Evolutionary conservation across 2,329 filamentous ascomycete species (phyloP), one percentile per base, ranked within the genome.

Genomic region (Neoascochyta sp.): DNA sequence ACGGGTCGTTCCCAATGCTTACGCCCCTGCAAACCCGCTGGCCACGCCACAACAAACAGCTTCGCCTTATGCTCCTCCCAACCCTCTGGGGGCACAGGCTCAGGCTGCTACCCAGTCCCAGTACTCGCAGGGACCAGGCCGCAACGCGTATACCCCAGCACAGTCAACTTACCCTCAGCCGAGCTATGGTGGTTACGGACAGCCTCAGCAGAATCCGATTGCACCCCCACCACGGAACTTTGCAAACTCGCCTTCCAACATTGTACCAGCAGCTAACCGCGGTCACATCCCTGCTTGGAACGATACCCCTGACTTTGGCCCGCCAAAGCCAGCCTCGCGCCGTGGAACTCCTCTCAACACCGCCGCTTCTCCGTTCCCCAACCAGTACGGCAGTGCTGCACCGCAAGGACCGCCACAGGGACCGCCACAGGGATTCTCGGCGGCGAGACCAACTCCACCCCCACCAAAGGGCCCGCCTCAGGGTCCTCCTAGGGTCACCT

Each of bases 261-360:
- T 78, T 22, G 27, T 53, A 19, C 81, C 87, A 13, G 78, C 86
- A 11, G 78, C 85, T 7, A 80, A 78, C 53, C 70, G 77, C 34
- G 81, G 80, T 54, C 82, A 83, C 43, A 81, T 81, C 42, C 78
- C 81, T 16, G 83, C 85, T 49, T 98, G 92, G 92, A 98, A 98
- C 50, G 92, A 98, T 62, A 83, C 93, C 29, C 92, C 92, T 1
- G 76, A 95, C 33, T 80, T 96, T 46, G 60, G 67, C 24, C 74
- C 46, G 5, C 78, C 24, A 86, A 90, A 68, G 32, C 74, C 83
- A n/a, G 75, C 77, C 9, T 75, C 81, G 13, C 80, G 89, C 45
- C 78, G 82, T 56, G 73, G 74, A 24, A 95, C 90, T 1, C 87
- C 89, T 32, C 69, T 78, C 23, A 76, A 79, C 29, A 70, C 83